Base-by-base conservation (phyloP, 176 grass and related monocot genomes). In the Oryza rufipogon region DNA sequence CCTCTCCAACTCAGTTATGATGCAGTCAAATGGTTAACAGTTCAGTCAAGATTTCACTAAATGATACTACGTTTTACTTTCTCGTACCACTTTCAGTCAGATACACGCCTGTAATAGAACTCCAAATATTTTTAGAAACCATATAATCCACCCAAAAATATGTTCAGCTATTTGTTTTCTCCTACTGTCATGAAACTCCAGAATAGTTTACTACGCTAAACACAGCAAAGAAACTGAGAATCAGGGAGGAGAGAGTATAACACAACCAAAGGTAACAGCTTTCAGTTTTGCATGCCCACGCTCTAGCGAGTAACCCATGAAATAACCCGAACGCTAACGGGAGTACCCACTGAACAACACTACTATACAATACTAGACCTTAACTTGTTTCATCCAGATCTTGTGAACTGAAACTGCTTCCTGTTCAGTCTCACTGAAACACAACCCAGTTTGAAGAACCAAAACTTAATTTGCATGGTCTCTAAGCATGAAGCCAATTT, bases 241-340 rank as follows among this genome's bases (percentile, higher is more conserved):
- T 42, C 11, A 74, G 2, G 3, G 60, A 68, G 12, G 45, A 66
- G 25, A 58, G 68, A 75, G n/a, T 54, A 68, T 11, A 1, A 38
- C 30, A 56, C 3, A 34, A 42, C 7, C 9, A 68, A 68, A 17
- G 23, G 7, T 38, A 76, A 13, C 0, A 32, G 10, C 14, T 56
- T 46, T 70, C 49, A 16, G 51, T 70, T 61, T 14, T 11, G 41
- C 8, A 60, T 77, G 49, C 0, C 3, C 30, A 34, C 44, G 71
- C 47, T 68, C 60, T 20, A 47, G 63, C 7, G 14, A 82, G 25
- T 76, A 81, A 39, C 39, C 79, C 72, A 87, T 87, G 71, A 81
- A 87, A 87, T 81, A 87, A 81, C 71, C 19, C 23, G 0, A 9
- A 81, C n/a, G 66, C 64, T 63, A 33, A 61, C 20, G 3, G 2